phyloP scores from a whole-genome alignment of 768 basidiomycete species.

The Auriscalpium orientale region DNA sequence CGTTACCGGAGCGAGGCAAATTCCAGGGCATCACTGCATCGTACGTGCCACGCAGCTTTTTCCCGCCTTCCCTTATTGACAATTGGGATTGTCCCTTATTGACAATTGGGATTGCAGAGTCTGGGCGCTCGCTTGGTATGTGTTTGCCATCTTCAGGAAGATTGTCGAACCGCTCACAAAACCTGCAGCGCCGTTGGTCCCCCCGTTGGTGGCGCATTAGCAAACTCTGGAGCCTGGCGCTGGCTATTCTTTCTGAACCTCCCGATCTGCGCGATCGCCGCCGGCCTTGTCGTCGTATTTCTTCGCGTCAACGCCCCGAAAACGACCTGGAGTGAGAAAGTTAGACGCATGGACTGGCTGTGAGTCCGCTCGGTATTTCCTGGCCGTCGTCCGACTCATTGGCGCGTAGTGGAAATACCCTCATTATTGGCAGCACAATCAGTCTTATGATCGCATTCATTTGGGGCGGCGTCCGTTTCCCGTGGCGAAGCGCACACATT shows the following conservation, averaged over 20 bases:
- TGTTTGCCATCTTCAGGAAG: background rate
- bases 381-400: background rate
- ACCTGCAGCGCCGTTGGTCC: background rate
- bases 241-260: background rate
- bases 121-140: background rate
- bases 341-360: background rate
- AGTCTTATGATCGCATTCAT: conserved; percentile 19
- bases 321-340: background rate
- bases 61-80: background rate
- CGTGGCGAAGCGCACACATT: conserved; percentile 21
- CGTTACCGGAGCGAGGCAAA: conserved; percentile 29
- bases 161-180: background rate
- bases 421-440: conserved; percentile 18
- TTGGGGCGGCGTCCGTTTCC: conserved; percentile 22
- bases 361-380: background rate
- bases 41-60: background rate
- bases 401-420: conserved; percentile 16
- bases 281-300: background rate
- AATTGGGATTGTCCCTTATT: background rate
- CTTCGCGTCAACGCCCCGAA: background rate
- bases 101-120: background rate
- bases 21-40: conserved; percentile 21
- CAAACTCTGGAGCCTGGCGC: background rate
- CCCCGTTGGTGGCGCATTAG: background rate
- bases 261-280: background rate